These are phyloP conservation scores for Fragaria nilgerrensis DNA, from an alignment of 306 rosid genomes.

Conservation along the genomic window DNA sequence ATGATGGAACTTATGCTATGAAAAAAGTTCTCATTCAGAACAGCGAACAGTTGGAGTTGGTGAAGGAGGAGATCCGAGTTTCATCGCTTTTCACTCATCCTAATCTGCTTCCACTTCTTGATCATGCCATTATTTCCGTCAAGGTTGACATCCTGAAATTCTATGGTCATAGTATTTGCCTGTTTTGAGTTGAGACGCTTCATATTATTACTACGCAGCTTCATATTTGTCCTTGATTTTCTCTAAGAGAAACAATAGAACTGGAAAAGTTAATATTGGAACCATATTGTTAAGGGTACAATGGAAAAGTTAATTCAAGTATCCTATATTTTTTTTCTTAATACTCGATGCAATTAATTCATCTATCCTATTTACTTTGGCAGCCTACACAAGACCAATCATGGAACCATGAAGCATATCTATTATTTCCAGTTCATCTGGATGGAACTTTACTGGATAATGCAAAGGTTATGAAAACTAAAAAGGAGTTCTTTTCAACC, in stretches of 20 bases:
- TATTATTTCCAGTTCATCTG: slow-evolving; percentile 95
- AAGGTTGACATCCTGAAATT: slow-evolving; percentile 47
- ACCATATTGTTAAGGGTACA: no score
- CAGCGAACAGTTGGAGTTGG: slow-evolving; percentile 85
- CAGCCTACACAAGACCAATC: slow-evolving; percentile 85
- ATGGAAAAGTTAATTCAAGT: neutral
- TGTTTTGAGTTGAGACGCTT: neutral
- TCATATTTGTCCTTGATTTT: neutral
- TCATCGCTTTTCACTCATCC: slow-evolving; percentile 90
- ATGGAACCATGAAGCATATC: slow-evolving; percentile 92
- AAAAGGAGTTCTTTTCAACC: slow-evolving; percentile 80
- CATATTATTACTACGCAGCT: neutral
- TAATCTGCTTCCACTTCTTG: slow-evolving; percentile 95
- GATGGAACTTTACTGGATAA: slow-evolving; percentile 95
- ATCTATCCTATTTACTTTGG: slow-evolving; percentile 24
- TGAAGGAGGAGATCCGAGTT: slow-evolving; percentile 94
- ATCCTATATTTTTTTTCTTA: neutral
- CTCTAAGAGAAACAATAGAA: neutral
- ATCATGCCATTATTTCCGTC: slow-evolving; percentile 91
- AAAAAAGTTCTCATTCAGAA: slow-evolving; percentile 92
- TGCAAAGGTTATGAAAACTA: slow-evolving; percentile 74
- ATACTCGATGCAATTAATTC: neutral
- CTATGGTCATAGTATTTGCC: neutral
- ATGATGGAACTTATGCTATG: slow-evolving; percentile 92
- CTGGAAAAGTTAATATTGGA: no score